Conservation (phyloP, 2,329 filamentous ascomycete genomes). For the Phaeosphaeria sp. region DNA sequence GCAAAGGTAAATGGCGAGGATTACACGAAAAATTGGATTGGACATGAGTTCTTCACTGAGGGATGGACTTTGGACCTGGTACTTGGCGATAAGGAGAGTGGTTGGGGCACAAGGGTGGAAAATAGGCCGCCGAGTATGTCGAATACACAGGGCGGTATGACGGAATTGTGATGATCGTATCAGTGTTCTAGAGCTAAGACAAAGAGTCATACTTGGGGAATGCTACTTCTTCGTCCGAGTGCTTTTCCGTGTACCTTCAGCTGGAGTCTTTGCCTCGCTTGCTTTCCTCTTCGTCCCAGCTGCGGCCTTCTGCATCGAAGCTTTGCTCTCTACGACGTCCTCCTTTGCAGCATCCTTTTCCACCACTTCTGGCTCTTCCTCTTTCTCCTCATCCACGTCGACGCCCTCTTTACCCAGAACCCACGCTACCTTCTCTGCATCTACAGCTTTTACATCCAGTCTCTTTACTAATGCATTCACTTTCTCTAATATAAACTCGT, state of each 20-base stretch:
- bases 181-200: not conserved
- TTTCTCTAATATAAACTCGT: slow-evolving; percentile 59
- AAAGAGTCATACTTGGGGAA: not conserved
- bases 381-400: slow-evolving; percentile 19
- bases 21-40: slow-evolving; percentile 55
- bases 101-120: slow-evolving; percentile 51
- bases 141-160: not conserved
- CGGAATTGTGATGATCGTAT: not conserved
- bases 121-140: slow-evolving; percentile 41
- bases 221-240: slow-evolving; percentile 30
- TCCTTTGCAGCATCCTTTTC: not conserved
- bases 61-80: slow-evolving; percentile 53
- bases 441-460: slow-evolving; percentile 57
- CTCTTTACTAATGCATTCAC: slow-evolving; percentile 37
- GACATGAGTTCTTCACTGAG: slow-evolving; percentile 54
- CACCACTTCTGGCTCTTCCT: not conserved
- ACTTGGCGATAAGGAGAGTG: slow-evolving; percentile 51
- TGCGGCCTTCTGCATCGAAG: not conserved
- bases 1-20: slow-evolving; percentile 51
- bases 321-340: no score
- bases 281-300: slow-evolving; percentile 35
- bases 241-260: slow-evolving; percentile 35
- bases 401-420: slow-evolving; percentile 63
- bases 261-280: slow-evolving; percentile 10
- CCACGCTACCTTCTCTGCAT: slow-evolving; percentile 75